Base-by-base conservation (phyloP, 305 asterid species). In the Fraxinus paxiana region DNA sequence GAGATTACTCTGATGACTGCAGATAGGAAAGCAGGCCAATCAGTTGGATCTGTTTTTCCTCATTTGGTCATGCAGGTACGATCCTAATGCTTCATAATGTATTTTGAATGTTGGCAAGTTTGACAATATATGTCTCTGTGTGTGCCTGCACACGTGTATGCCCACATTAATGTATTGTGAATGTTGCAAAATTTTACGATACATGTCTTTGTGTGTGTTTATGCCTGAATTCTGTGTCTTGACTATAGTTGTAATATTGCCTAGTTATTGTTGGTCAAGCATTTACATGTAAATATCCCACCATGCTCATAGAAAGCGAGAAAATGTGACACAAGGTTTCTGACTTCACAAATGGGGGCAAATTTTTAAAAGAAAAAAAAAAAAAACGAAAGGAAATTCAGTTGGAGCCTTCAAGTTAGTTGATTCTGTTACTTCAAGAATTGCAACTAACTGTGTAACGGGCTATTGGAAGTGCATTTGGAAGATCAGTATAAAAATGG, bases 1-100 rank as follows among this genome's bases (percentile, higher is more conserved):
- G 86, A 82, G 76, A 93, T 91, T 78, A 89, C 97, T 24, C 82
- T 95, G 88, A 90, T 93, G 98, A 95, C 98, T 15, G 98, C 98
- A 22, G 97, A 93, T 85, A 84, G 97, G 81, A 93, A 95, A 91
- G 98, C 97, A 63, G 98, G 98, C 6, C 97, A 91, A 82, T 87
- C 98, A 18, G 91, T 95, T 34, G 97, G 87, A 88, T 91, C 97
- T 2, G 98, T 95, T 73, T 95, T 92, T 77, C 98, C 98, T 82
- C 98, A 95, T 88, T 86, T 95, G 84, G 93, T 82, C 46, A 89
- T 88, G 81, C 93, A 88, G 84, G 98, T 91, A 88, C 4, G 89
- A 28, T 69, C 43, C 41, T 30, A 15, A 69, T 69, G 75, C 38
- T 30, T 69, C 73, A 2, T 82, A 77, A 18, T 48, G 31, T 22